Evolutionary conservation across 2,329 filamentous ascomycete species (phyloP).

Genomic region (Neocatenulostroma microsporum): DNA sequence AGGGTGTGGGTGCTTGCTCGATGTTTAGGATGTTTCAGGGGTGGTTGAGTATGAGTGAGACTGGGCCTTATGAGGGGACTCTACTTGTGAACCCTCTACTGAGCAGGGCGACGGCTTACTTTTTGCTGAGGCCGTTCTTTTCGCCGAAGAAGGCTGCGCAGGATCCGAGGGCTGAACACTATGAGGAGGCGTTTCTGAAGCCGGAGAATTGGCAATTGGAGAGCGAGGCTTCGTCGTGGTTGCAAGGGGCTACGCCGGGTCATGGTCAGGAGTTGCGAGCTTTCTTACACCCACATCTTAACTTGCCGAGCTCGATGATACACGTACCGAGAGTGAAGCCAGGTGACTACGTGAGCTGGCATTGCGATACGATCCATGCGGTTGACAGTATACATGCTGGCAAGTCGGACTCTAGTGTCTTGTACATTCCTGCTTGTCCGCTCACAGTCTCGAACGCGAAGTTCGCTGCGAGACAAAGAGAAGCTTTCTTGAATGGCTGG

Average conservation of each 20-base stretch:
- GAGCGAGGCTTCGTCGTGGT: conserved; percentile 45
- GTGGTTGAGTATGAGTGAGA: conserved; percentile 74
- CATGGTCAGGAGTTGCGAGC: conserved; percentile 61
- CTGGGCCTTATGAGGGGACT: conserved; percentile 67
- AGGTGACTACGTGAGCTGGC: conserved; percentile 70
- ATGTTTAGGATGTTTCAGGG: conserved; percentile 88
- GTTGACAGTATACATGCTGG: conserved; percentile 75
- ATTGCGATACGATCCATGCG: conserved; percentile 66
- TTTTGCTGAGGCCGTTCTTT: conserved; percentile 80
- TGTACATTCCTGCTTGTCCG: conserved; percentile 85
- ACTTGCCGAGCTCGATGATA: conserved; percentile 61
- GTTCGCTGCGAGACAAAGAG: conserved; percentile 62
- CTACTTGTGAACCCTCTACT: conserved; percentile 74
- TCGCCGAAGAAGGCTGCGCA: conserved; percentile 39
- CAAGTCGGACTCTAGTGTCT: conserved; percentile 64
- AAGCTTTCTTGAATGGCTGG: conserved; percentile 58
- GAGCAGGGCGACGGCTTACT: conserved; percentile 67
- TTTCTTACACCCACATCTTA: conserved; percentile 61
- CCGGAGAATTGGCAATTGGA: conserved; percentile 56
- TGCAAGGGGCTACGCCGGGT: conserved; percentile 64
- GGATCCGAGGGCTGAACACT: conserved; percentile 28
- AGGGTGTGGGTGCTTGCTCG: conserved; percentile 71
- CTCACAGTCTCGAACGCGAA: conserved; percentile 65
- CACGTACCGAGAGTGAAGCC: conserved; percentile 61
- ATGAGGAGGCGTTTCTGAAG: conserved; percentile 41